Conservation (phyloP, 139 green algal genomes). For the Haematococcus sp. region DNA sequence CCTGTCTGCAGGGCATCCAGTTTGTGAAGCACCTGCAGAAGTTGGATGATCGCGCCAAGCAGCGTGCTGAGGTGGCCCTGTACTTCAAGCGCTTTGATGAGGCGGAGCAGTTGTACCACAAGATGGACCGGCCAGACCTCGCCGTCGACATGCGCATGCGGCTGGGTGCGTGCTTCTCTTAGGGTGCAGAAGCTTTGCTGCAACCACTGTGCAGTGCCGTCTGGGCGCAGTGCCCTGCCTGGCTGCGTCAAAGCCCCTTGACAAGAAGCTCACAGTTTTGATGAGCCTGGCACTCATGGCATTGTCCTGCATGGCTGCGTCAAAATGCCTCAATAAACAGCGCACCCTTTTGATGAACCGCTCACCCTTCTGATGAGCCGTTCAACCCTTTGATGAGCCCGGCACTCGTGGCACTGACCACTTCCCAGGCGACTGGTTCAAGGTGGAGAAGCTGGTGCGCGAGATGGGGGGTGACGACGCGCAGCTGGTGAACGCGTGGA, state of each 20-base stretch:
- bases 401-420: too few species aligned
- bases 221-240: too few species aligned
- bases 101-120: slow-evolving; percentile 69
- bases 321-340: too few species aligned
- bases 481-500: slow-evolving; percentile 58
- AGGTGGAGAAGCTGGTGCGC: slow-evolving; percentile 32
- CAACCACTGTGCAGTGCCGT: too few species aligned
- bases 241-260: too few species aligned
- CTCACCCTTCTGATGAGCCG: too few species aligned
- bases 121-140: slow-evolving; percentile 72
- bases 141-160: slow-evolving; percentile 74
- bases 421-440: slow-evolving; percentile 66
- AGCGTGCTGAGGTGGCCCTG: slow-evolving; percentile 67
- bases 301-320: too few species aligned
- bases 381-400: too few species aligned
- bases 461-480: slow-evolving; percentile 56
- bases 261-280: not conserved
- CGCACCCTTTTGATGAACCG: too few species aligned
- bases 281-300: too few species aligned
- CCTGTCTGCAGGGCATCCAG: slow-evolving; percentile 59
- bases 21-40: slow-evolving; percentile 73
- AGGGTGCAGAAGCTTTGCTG: not conserved
- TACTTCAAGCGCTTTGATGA: slow-evolving; percentile 83
- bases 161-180: slow-evolving; percentile 43
- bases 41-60: slow-evolving; percentile 62